phyloP scores from a whole-genome alignment of 2,329 filamentous ascomycete species.

The Alternaria ethzedia region DNA sequence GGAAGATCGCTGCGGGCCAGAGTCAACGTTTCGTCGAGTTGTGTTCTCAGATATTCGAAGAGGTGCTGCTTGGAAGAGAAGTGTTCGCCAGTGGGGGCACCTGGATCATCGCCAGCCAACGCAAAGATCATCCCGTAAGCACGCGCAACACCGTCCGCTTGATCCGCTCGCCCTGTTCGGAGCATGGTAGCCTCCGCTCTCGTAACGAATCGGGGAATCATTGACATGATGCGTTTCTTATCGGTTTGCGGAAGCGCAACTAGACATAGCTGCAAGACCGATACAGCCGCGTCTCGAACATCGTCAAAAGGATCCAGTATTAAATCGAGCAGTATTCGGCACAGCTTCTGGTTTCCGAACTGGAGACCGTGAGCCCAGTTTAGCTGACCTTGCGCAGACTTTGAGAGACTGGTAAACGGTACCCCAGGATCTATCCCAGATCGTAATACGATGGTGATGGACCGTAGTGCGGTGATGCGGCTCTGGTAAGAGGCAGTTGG shows the following conservation, averaged over 20 bases:
- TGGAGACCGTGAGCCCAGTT: slow-evolving; percentile 59
- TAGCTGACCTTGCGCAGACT: slow-evolving; percentile 56
- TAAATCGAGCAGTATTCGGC: slow-evolving; percentile 75
- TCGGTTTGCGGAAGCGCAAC: slow-evolving; percentile 24
- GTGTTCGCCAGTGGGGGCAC: slow-evolving; percentile 14
- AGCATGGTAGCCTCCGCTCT: slow-evolving; percentile 64
- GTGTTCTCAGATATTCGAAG: slow-evolving; percentile 63
- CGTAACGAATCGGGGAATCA: slow-evolving; percentile 34
- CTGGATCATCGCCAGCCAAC: slow-evolving; percentile 17
- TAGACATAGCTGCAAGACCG: slow-evolving; percentile 50
- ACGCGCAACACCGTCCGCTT: slow-evolving; percentile 88
- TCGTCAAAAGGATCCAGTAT: slow-evolving; percentile 93
- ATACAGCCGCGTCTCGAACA: slow-evolving; percentile 67
- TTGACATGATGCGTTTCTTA: slow-evolving; percentile 14
- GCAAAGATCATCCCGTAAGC: slow-evolving; percentile 76
- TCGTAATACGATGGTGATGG: slow-evolving; percentile 69
- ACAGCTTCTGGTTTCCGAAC: slow-evolving; percentile 54
- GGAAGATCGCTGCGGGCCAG: slow-evolving; percentile 71
- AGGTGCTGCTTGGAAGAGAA: slow-evolving; percentile 53
- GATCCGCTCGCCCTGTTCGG: slow-evolving; percentile 82
- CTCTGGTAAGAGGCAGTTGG: slow-evolving; percentile 88
- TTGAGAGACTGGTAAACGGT: slow-evolving; percentile 48
- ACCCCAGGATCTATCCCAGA: slow-evolving; percentile 68
- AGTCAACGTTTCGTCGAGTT: slow-evolving; percentile 69
- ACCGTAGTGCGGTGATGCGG: slow-evolving; percentile 80